Conservation (phyloP, 768 basidiomycete species). For the Cyclocybe cylindracea region DNA sequence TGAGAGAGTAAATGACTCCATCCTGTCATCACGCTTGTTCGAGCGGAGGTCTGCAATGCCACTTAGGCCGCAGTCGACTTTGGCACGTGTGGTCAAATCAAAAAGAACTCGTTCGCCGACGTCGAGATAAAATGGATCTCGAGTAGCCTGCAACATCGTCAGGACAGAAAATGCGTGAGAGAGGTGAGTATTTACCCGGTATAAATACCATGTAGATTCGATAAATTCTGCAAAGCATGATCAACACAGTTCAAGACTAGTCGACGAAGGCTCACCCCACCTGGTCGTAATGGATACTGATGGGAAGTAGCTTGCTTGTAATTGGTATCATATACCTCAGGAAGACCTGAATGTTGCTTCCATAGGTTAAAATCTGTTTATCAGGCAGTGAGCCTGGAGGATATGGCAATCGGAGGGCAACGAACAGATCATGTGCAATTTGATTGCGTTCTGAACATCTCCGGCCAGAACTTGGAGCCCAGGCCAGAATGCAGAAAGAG, state of each 20-base stretch:
- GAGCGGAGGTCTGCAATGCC: slow-evolving; percentile 79
- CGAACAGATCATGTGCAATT: slow-evolving; percentile 87
- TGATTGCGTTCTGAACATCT: slow-evolving; percentile 88
- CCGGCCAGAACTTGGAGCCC: slow-evolving; percentile 88
- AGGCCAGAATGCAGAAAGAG: slow-evolving; percentile 96
- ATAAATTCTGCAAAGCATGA: slow-evolving; percentile 66
- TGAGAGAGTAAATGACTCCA: slow-evolving; percentile 96
- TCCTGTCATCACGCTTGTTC: slow-evolving; percentile 84
- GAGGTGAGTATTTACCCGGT: slow-evolving; percentile 60
- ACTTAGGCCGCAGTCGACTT: slow-evolving; percentile 84
- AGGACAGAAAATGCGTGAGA: slow-evolving; percentile 6
- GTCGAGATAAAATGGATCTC: slow-evolving; percentile 89
- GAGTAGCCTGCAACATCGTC: slow-evolving; percentile 68
- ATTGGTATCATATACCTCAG: slow-evolving; percentile 89
- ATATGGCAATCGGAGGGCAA: not conserved
- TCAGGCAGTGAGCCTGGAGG: not conserved
- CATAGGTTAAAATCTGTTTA: slow-evolving; percentile 87
- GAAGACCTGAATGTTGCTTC: slow-evolving; percentile 83
- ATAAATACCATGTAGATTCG: slow-evolving; percentile 96
- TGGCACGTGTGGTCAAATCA: slow-evolving; percentile 74
- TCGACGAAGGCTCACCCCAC: slow-evolving; percentile 29
- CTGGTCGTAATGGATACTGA: slow-evolving; percentile 81
- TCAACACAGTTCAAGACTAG: not conserved
- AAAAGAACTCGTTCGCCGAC: slow-evolving; percentile 83
- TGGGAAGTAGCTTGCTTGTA: slow-evolving; percentile 69